Evolutionary conservation across 2,329 filamentous ascomycete species (phyloP), one percentile per base, ranked within the genome.

Genomic region (Scedosporium apiospermum): DNA sequence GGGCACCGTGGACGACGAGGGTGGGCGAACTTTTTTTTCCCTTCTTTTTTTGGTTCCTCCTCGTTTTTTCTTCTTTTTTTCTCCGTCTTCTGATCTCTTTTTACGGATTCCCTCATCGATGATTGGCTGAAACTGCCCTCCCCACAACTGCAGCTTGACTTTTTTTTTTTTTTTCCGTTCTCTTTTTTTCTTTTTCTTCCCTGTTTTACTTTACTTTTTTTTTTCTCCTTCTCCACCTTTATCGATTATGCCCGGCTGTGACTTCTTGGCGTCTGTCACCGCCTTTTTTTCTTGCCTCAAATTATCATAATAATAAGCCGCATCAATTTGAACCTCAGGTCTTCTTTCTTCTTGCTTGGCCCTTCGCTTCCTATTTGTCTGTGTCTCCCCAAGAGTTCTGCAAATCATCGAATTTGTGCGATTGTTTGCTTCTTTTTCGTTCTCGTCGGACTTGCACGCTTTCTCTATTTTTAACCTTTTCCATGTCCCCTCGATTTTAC

Each of bases 1-100:
- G 14, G 60, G 51, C 62, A 65, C 61, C 26, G 41, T 60, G 58
- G 62, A 63, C 66, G 65, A 60, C 38, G 64, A 68, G 66, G 63
- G 64, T 64, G 65, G 55, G 55, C 55, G 55, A 55, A 34, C 26
- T 34, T 34, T 44, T 27, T 60, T 26, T 46, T 64, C 26, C 26
- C 44, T 46, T 46, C 46, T 46, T 18, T 49, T 60, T 46, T 46
- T 60, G 49, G 44, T 62, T 26, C 14, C 30, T 46, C 30, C 14
- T 23, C 57, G 21, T 57, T 44, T 44, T 46, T 57, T 58, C 58
- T 62, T 34, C 21, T 21, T 61, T 55, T 53, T 14, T 49, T 49
- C 21, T 21, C n/a, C 23, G 51, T 55, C 23, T 55, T 23, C 18
- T 55, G 51, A 55, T 18, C 61, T 42, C 55, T 41, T 64, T 62